phyloP scores from a whole-genome alignment of 176 grass and related monocot genomes.

The Oryza officinalis region DNA sequence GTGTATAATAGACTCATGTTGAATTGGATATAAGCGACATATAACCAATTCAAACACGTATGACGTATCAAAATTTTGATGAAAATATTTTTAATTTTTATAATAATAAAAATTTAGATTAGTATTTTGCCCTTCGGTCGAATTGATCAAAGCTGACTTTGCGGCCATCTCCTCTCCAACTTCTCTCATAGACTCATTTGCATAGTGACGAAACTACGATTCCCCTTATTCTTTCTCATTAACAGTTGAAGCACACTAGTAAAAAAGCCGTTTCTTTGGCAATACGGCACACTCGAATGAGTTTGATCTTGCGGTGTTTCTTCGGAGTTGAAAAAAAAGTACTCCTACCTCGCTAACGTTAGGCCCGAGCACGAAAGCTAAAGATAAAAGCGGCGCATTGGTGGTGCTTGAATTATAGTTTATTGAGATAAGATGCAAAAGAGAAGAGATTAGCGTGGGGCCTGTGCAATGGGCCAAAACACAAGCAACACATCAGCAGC shows the following conservation, averaged over 20 bases:
- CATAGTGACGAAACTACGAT: neutral
- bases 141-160: neutral
- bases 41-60: too few relatives aligned
- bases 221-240: neutral
- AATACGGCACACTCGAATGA: slow-evolving; percentile 43
- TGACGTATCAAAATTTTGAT: too few relatives aligned
- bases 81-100: too few relatives aligned
- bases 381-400: slow-evolving; percentile 32
- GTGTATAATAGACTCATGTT: too few relatives aligned
- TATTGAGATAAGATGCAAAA: slow-evolving; percentile 19
- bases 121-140: neutral
- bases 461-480: neutral
- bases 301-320: slow-evolving; percentile 32
- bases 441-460: neutral
- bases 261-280: slow-evolving; percentile 41
- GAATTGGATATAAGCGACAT: too few relatives aligned
- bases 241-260: neutral
- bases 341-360: neutral
- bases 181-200: neutral
- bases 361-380: slow-evolving; percentile 26
- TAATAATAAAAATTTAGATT: too few relatives aligned
- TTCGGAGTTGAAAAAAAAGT: slow-evolving; percentile 40
- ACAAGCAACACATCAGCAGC: neutral
- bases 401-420: slow-evolving; percentile 48
- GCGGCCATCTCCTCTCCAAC: neutral